Evolutionary conservation across 352 stramenopile genomes (phyloP), one percentile per base, ranked within the genome.

Genomic region (Globisporangium takayamanum): DNA sequence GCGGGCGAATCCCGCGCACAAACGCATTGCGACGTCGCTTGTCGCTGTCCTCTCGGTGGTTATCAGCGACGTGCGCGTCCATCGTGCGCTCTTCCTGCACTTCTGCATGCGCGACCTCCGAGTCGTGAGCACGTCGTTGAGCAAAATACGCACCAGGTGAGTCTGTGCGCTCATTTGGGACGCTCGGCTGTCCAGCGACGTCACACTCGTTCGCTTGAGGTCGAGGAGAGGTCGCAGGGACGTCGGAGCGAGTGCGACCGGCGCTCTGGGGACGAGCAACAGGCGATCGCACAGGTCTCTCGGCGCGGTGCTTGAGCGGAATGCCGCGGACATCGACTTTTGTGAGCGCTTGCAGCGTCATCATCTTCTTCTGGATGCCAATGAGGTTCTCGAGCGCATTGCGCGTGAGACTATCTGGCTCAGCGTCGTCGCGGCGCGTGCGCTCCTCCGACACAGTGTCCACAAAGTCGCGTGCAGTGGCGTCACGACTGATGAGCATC

Each of bases 331-430:
- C 47, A 15, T 66, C 60, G 25, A 57, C 33, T 22, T 60, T 51
- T 14, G 60, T 49, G 25, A 66, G 48, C 15, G 48, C 53, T 16
- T 57, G 53, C 0, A 66, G 53, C 30, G 12, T 51, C 15, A 42
- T 51, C 53, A 66, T 60, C 36, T 37, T 61, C 41, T 61, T 36
- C 30, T 60, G 60, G 15, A 66, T 66, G 18, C 33, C 53, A 51
- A 37, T 60, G 28, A 66, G 14, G 36, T 66, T 66, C 39, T 45
- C 47, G 20, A 66, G 20, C 14, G 60, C 54, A 18, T 66, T 26
- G 55, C 53, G 59, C 8, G 53, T 30, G n/a, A 66, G 18, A 20
- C 3, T 36, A 10, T 59, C 52, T 10, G 25, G 18, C 11, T 12
- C 25, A 26, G 37, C 18, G 22, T 51, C 37, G 5, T 61, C 55